These are phyloP conservation scores for Antitrichia curtipendula DNA, from an alignment of 225 moss, liverwort and hornwort species.

Conservation along the genomic window DNA sequence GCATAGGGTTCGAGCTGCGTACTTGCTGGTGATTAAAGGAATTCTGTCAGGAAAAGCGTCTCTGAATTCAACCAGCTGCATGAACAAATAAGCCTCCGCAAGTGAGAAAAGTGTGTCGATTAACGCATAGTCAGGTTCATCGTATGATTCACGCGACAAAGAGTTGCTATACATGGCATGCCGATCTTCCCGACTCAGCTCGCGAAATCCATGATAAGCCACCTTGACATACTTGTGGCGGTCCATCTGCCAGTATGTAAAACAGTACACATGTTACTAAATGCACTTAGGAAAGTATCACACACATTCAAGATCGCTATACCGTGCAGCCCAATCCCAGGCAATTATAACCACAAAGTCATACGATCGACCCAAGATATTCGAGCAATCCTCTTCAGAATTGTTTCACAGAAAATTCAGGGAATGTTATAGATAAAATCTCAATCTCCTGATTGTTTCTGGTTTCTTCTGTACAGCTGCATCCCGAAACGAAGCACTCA, in stretches of 20 bases:
- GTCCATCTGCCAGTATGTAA: conserved; percentile 57
- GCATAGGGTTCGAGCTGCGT: neutral
- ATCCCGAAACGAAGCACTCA: neutral
- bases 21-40: conserved; percentile 33
- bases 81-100: conserved; percentile 92
- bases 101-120: conserved; percentile 89
- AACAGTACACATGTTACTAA: neutral
- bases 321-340: neutral
- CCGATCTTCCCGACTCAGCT: conserved; percentile 67
- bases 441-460: neutral
- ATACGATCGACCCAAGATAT: neutral
- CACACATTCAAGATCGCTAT: neutral
- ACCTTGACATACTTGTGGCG: conserved; percentile 97
- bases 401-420: neutral
- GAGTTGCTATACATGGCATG: conserved; percentile 70
- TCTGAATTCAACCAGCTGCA: conserved; percentile 83
- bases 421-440: neutral
- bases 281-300: neutral
- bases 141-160: conserved; percentile 81
- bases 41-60: conserved; percentile 61
- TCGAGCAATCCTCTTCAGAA: neutral
- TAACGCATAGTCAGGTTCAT: conserved; percentile 91
- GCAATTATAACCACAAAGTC: neutral
- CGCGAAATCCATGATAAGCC: conserved; percentile 83
- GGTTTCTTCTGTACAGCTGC: neutral